Base-by-base conservation (phyloP, 257 asterid species). In the Gynochthodes officinalis region DNA sequence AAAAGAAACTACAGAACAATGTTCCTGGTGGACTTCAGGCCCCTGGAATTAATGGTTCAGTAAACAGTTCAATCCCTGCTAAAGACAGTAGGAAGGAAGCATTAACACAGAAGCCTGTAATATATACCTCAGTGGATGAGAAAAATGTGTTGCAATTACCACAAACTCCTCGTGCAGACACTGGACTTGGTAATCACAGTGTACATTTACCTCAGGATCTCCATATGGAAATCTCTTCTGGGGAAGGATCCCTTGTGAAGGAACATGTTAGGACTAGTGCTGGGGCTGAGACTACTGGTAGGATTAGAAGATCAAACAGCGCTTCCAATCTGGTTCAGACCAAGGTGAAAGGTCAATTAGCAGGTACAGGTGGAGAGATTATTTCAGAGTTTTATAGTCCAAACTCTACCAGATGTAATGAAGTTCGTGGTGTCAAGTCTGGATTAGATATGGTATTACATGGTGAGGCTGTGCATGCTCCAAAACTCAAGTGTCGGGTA, bases 401-500 rank as follows among this genome's bases (percentile, higher is more conserved):
- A 49, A 88, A 88, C 54, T 64, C 69, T 73, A 80, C 79, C 72
- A 84, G 82, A 69, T 77, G 16, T 55, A 79, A 78, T 81, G 76
- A 75, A 71, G 78, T 81, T 53, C 84, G 67, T 23, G 79, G 79
- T 67, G 50, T 82, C 73, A 85, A 76, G 84, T 81, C 86, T 77
- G 84, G 87, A 73, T 90, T 96, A 21, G 96, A 88, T 72, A 82
- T 71, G 82, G 82, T 84, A 32, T 61, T 90, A 52, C 90, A 81
- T 39, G 84, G 81, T 63, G 99, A 86, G 83, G 86, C 87, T 54
- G 64, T 72, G 72, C 89, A 86, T 72, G 75, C 39, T 78, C 83
- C 86, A 37, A 95, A 89, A 94, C 96, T 92, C 71, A 86, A 89
- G 78, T 95, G 97, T 73, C 95, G 98, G 90, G 99, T 95, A 82